Base-by-base conservation (phyloP, 2,329 filamentous ascomycete species). In the Fusarium azukiicola region DNA sequence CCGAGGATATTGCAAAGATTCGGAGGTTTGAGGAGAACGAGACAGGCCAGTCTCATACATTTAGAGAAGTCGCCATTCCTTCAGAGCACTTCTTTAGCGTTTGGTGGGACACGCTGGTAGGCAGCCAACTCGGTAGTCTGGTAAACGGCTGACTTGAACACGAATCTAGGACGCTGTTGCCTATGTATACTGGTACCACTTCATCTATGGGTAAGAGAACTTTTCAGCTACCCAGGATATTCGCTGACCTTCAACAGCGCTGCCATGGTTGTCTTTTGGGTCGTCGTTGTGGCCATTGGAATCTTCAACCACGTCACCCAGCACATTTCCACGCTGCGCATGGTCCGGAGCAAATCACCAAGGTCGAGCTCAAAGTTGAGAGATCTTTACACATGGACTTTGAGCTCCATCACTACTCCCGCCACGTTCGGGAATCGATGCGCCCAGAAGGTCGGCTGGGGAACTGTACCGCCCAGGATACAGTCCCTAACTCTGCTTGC, bases 381-480 rank as follows among this genome's bases (percentile, higher is more conserved):
- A 46, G 67, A 69, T 4, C 38, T 68, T 3, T 79, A 75, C 9
- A 75, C 78, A 0, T 88, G 87, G 85, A 44, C 87, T 21, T 83
- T 86, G 54, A 83, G 84, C 42, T 83, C 85, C 6, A 58, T 90
- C 1, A 81, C 84, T 0, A 74, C 89, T 1, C 89, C 89, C 0
- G 89, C 90, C 1, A 87, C 89, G 0, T 90, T 91, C 63, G 90
- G 90, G 2, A 83, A 87, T 46, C 84, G 84, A 21, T 88, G 86
- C 68, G 86, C 89, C 1, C 87, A 90, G 52, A 88, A 88, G 32
- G 84, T 89, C 6, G 88, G 88, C 42, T 90, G 88, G 85, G 88
- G 86, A 69, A 90, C 89, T 0, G 85, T 90, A 2, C 89, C 89
- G 0, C 87, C 88, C 0, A 82, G 89, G 6, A 80, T 90, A n/a